Base-by-base conservation (phyloP, 1,284 basidiomycete species). In the Ustilago shanxiensis region DNA sequence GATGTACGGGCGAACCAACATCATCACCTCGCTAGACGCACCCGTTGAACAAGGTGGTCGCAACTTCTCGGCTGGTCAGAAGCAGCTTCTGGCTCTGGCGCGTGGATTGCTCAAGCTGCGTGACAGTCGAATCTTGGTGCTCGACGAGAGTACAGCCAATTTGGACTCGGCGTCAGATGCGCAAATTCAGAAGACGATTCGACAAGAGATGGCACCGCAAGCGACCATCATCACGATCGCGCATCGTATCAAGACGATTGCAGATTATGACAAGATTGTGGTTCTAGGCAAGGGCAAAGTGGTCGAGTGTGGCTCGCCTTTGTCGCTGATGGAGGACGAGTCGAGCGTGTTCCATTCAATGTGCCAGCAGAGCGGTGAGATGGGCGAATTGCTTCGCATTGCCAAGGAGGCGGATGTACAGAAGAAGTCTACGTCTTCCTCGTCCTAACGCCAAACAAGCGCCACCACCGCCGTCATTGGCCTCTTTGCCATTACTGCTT, bases 221-320 rank as follows among this genome's bases (percentile, higher is more conserved):
- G 86, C 86, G 16, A 89, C 89, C 0, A 87, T 87, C 31, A 79
- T 88, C 26, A 88, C 88, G 13, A 91, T 91, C 65, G 91, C 91
- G 1, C 91, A 92, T 85, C 87, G 91, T 33, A 87, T 92, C 55
- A 89, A 90, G 54, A 92, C 91, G 2, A 90, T 92, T 65, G 87
- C 88, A 77, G 88, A 89, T 77, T 88, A 88, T 59, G 88, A 89
- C 85, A 87, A 87, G 79, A 90, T 91, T 35, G 80, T 89, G 4
- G 89, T 89, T 3, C 84, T 90, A 11, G 88, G 88, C 66, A 86
- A 87, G 7, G 89, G 89, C 8, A 89, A 89, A 2, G 93, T 97
- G 60, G 88, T 91, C 2, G 94, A 96, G 83, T 95, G 92, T 80
- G 93, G 93, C 79, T 88, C 88, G 53, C 93, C 93, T 0, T 86